Evolutionary conservation across 768 basidiomycete species (phyloP).

Genomic region (Megacollybia marginata): DNA sequence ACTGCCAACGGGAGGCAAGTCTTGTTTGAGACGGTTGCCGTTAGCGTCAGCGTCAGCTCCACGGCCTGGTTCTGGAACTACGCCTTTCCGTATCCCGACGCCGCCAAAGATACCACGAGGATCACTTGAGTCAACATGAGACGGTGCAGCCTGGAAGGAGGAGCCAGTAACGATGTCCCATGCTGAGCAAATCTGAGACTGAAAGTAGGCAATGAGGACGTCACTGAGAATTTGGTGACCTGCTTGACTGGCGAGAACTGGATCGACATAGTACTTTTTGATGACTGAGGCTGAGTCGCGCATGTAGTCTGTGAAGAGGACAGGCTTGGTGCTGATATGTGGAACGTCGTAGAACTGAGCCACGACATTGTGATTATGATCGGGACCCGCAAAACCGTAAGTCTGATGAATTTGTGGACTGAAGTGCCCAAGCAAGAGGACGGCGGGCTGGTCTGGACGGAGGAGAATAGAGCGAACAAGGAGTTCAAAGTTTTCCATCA

Average conservation of each 20-base stretch:
- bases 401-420: slow-evolving; percentile 73
- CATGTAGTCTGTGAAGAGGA: slow-evolving; percentile 80
- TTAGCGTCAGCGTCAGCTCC: slow-evolving; percentile 25
- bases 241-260: slow-evolving; percentile 66
- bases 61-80: slow-evolving; percentile 38
- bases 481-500: slow-evolving; percentile 83
- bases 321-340: slow-evolving; percentile 80
- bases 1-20: slow-evolving; percentile 15
- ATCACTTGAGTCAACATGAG: slow-evolving; percentile 30
- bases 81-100: slow-evolving; percentile 74
- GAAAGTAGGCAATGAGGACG: slow-evolving; percentile 85
- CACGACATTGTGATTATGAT: slow-evolving; percentile 82
- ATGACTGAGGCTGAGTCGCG: slow-evolving; percentile 53
- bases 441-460: slow-evolving; percentile 85
- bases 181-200: slow-evolving; percentile 79
- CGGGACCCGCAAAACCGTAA: slow-evolving; percentile 84
- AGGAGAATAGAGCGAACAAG: slow-evolving; percentile 88
- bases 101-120: slow-evolving; percentile 76
- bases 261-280: slow-evolving; percentile 71
- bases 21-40: slow-evolving; percentile 17
- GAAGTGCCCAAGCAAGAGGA: slow-evolving; percentile 94
- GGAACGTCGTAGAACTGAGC: slow-evolving; percentile 98
- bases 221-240: slow-evolving; percentile 91
- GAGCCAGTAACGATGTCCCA: slow-evolving; percentile 72
- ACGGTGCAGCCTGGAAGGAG: slow-evolving; percentile 51